Conservation (phyloP, 768 basidiomycete species). For the Trametes punicea region DNA sequence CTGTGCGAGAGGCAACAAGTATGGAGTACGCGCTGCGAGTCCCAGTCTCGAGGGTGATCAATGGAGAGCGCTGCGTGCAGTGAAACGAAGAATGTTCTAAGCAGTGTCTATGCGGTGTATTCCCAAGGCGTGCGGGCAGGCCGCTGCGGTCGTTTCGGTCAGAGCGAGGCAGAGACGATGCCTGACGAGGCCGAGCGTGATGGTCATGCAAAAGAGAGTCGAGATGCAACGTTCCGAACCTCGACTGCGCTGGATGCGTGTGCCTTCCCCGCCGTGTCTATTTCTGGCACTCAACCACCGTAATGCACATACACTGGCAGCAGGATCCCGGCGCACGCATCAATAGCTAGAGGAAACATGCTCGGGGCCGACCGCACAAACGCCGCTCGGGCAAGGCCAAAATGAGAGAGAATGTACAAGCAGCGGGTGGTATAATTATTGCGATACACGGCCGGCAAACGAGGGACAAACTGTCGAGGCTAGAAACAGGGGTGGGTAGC, state of each 20-base stretch:
- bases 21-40: background rate
- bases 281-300: background rate
- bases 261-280: background rate
- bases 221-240: no score
- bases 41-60: background rate
- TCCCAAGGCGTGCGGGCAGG: background rate
- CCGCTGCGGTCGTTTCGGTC: background rate
- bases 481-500: background rate
- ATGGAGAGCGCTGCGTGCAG: background rate
- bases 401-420: conserved; percentile 4
- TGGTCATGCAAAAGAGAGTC: background rate
- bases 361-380: no score
- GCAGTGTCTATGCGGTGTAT: background rate
- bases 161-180: background rate
- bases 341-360: no score
- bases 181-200: background rate
- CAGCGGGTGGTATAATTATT: conserved; percentile 17
- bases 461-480: conserved; percentile 5
- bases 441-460: conserved; percentile 20
- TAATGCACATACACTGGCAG: background rate
- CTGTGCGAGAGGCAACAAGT: no score
- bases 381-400: no score
- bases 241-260: background rate
- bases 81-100: background rate
- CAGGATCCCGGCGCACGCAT: background rate